phyloP scores from a whole-genome alignment of 2,329 filamentous ascomycete species.

The Pseudocercospora crystallina region DNA sequence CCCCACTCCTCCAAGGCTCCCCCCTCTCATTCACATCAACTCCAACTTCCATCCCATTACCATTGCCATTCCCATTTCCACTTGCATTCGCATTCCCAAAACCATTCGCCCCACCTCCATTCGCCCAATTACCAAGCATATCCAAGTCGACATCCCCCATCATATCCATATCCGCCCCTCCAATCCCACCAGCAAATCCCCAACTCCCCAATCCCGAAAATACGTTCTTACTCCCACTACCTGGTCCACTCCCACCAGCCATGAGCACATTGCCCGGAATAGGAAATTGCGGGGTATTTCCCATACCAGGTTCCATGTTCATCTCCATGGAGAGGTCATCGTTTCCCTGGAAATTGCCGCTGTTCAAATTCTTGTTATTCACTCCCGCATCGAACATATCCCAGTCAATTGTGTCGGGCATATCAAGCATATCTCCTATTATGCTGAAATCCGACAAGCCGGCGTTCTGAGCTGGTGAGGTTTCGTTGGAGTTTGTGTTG shows the following conservation, averaged over 20 bases:
- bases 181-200: background rate
- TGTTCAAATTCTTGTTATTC: conserved; percentile 9
- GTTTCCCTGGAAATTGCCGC: background rate
- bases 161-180: no score
- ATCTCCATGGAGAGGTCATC: background rate
- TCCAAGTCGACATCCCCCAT: no score
- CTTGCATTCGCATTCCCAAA: no score
- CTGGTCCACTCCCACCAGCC: conserved; percentile 17
- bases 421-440: conserved; percentile 34
- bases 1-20: no score
- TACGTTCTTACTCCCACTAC: conserved; percentile 2
- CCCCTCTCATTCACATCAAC: no score
- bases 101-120: no score
- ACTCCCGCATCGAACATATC: conserved; percentile 29
- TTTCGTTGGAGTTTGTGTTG: conserved; percentile 11
- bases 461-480: background rate
- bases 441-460: conserved; percentile 26
- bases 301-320: background rate
- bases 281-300: background rate
- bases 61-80: no score
- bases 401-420: conserved; percentile 32
- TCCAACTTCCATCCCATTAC: no score
- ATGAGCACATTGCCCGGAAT: conserved; percentile 17
- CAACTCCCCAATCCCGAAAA: background rate
- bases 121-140: no score